Conservation (phyloP, 495 filamentous ascomycete species). For the Penicillium flavigenum region DNA sequence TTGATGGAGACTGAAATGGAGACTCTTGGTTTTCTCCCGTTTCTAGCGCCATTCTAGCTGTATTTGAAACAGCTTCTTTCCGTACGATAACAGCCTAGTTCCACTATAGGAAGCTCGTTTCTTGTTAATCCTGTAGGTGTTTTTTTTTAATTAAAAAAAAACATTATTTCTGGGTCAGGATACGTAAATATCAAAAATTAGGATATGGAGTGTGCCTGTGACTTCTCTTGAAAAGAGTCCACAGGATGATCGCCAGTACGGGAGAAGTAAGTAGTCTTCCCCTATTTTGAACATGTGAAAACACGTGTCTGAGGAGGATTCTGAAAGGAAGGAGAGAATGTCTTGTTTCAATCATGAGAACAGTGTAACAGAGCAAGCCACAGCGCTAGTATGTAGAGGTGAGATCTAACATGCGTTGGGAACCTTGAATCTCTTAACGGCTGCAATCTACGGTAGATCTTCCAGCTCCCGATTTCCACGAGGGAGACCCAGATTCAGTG, state of each 20-base stretch:
- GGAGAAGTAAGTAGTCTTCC: not conserved
- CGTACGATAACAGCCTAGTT: constrained; percentile 15
- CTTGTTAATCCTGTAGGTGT: not conserved
- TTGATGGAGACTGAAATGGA: not conserved
- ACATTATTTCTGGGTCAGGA: not conserved
- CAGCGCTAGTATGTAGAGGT: not conserved
- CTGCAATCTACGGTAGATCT: constrained; percentile 7
- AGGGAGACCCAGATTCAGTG: constrained; percentile 6
- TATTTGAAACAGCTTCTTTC: constrained; percentile 27
- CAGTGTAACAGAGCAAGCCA: not conserved
- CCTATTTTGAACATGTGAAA: not conserved
- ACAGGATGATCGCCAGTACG: constrained; percentile 2
- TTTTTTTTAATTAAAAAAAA: not conserved
- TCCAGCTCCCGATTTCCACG: constrained; percentile 13
- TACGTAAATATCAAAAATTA: not conserved
- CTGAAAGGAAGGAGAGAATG: not conserved
- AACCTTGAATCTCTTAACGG: constrained; percentile 12
- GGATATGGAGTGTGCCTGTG: not conserved
- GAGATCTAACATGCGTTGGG: not conserved
- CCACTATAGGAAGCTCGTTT: constrained; percentile 29
- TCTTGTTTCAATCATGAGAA: not conserved
- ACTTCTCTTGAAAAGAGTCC: not conserved
- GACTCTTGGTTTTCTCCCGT: constrained; percentile 19
- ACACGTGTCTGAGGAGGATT: not conserved
- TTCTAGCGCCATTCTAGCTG: constrained; percentile 37